Base-by-base conservation (phyloP, 805 yeast genomes). In the Spathaspora girioi region DNA sequence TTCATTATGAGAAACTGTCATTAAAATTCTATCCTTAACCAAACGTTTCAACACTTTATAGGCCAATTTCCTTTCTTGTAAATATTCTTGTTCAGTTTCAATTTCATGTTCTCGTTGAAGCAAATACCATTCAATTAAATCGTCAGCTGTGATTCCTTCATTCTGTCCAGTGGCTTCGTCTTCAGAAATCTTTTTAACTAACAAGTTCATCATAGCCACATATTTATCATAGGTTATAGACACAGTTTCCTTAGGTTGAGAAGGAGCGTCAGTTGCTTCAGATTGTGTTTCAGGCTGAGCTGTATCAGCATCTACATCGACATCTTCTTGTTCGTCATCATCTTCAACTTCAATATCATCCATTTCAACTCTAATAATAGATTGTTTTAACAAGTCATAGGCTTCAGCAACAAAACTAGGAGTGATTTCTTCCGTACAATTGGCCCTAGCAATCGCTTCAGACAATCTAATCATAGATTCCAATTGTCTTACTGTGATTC, bases 391-490 rank as follows among this genome's bases (percentile, higher is more conserved):
- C 55, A 94, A 73, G 61, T 87, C 93, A 66, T 87, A 91, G 0
- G 99, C 99, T 65, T 94, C 98, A 2, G 92, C 87, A 44, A 93
- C 98, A 66, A 90, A 89, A 35, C 79, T 78, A 7, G 93, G 89
- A 0, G 93, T 83, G 49, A 91, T 86, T 55, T 84, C 91, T 56
- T 89, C 94, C 17, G 92, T 88, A 70, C 98, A 92, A 68, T 93
- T 94, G 26, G 98, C 97, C 58, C 97, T 80, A 1, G 99, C 98
- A 69, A 94, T 92, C 1, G 97, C 98, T 67, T 94, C 99, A 2
- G 94, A 84, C 53, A 94, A 77, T 64, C 99, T 81, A 58, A 94
- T 86, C 91, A 92, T 82, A 49, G 94, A 86, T 71, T 93, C 99
- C 62, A 94, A 78, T 66, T 94, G 99, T 76, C 99, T 87, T 35